These are phyloP conservation scores for Eutypella sp. DNA, from an alignment of 2,329 filamentous ascomycete genomes.

Conservation along the genomic window DNA sequence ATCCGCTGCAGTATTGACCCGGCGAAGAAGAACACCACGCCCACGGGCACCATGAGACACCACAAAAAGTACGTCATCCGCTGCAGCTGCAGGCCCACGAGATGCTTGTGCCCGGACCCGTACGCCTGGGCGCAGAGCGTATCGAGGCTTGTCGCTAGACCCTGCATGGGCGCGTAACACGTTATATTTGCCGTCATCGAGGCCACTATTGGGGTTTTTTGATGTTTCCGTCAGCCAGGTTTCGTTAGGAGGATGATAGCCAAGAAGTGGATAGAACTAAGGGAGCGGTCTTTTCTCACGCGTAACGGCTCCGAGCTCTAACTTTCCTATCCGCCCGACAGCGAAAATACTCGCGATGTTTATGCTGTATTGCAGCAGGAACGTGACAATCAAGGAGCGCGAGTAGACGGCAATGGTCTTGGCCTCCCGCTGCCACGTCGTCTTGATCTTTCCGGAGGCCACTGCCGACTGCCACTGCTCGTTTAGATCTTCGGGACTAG, in stretches of 20 bases:
- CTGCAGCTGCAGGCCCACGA: constrained; percentile 80
- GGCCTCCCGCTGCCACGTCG: constrained; percentile 85
- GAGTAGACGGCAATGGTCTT: constrained; percentile 74
- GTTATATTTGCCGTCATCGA: constrained; percentile 79
- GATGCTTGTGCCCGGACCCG: constrained; percentile 80
- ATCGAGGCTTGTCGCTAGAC: constrained; percentile 85
- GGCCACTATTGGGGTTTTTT: constrained; percentile 38
- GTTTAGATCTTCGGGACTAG: constrained; percentile 54
- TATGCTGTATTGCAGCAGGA: constrained; percentile 76
- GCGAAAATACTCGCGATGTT: constrained; percentile 79
- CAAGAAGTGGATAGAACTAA: not conserved
- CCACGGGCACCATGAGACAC: constrained; percentile 65
- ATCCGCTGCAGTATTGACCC: constrained; percentile 59
- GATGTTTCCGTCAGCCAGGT: not conserved
- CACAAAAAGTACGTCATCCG: constrained; percentile 75
- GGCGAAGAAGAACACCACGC: constrained; percentile 62
- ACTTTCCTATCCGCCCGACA: constrained; percentile 68
- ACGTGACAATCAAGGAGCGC: constrained; percentile 66
- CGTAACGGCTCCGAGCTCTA: constrained; percentile 63
- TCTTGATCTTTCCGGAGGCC: constrained; percentile 72
- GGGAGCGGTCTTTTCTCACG: constrained; percentile 23
- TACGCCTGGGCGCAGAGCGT: constrained; percentile 93
- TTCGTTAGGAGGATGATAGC: constrained; percentile 8
- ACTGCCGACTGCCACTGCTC: constrained; percentile 85
- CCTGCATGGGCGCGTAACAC: constrained; percentile 72